These are phyloP conservation scores for Cryphonectria naterciae DNA, from an alignment of 2,329 filamentous ascomycete species.

Conservation along the genomic window DNA sequence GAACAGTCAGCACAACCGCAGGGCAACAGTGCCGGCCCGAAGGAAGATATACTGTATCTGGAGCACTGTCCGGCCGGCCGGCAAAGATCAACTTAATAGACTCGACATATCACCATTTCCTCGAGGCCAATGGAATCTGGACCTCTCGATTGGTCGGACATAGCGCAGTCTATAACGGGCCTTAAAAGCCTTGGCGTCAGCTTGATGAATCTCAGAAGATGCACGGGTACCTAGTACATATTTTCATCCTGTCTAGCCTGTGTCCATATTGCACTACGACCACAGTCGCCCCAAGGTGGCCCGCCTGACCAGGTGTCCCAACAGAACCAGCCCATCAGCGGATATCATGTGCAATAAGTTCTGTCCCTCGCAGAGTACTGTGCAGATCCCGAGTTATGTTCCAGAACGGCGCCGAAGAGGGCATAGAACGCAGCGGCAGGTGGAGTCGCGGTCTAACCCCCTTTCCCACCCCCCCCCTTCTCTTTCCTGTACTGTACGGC, in stretches of 20 bases:
- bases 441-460: slow-evolving; percentile 3
- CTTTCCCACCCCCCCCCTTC: background rate
- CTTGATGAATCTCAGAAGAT: background rate
- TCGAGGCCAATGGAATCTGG: background rate
- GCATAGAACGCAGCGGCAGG: background rate
- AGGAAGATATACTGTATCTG: background rate
- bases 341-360: background rate
- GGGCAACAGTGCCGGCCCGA: background rate
- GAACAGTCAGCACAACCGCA: background rate
- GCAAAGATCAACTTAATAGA: background rate
- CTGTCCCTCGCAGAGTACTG: background rate
- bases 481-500: background rate
- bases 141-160: background rate
- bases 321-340: background rate
- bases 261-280: background rate
- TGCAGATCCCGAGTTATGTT: slow-evolving; percentile 17
- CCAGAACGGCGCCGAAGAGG: slow-evolving; percentile 21
- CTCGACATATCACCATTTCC: background rate
- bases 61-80: background rate
- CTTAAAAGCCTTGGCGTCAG: slow-evolving; percentile 6
- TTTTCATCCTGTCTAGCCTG: background rate
- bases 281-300: background rate
- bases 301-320: slow-evolving; percentile 13
- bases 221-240: background rate
- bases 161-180: background rate